Percentiles rank a stretch among this genome's conserved stretches.
Evolutionary conservation across 2,329 filamentous ascomycete species (phyloP).

Genomic region (Beauveria rudraprayagi): DNA sequence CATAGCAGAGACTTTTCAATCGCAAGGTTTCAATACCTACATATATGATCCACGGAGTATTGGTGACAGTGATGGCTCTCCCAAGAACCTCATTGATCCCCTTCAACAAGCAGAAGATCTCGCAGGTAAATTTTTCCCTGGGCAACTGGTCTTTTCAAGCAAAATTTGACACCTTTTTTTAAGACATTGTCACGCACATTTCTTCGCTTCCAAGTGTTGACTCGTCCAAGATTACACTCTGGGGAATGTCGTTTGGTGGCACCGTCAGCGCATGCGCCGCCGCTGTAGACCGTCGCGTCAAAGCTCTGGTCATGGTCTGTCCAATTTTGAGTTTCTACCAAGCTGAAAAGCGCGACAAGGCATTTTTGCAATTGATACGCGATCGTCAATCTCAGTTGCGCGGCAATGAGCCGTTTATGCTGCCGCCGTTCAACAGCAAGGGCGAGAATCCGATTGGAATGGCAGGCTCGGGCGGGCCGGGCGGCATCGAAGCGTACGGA

Average conservation of each 20-base stretch:
- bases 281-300: constrained; percentile 18
- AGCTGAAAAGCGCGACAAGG: constrained; percentile 15
- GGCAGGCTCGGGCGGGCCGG: constrained; percentile 12
- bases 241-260: constrained; percentile 25
- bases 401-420: constrained; percentile 29
- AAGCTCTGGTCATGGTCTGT: neutral
- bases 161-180: neutral
- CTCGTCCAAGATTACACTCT: constrained; percentile 18
- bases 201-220: constrained; percentile 33
- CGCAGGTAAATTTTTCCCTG: constrained; percentile 13
- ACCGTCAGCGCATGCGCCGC: constrained; percentile 20
- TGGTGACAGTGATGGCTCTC: constrained; percentile 29
- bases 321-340: constrained; percentile 1
- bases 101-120: neutral
- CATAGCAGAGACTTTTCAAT: constrained; percentile 25
- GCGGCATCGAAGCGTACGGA: constrained; percentile 14
- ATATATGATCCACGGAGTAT: constrained; percentile 28
- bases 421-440: constrained; percentile 27
- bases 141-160: neutral
- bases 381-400: constrained; percentile 31
- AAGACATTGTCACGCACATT: constrained; percentile 32
- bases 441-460: constrained; percentile 31
- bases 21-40: constrained; percentile 26
- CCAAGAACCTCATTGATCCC: constrained; percentile 26
- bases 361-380: constrained; percentile 23